Evolutionary conservation across 768 basidiomycete genomes (phyloP).

Genomic region (Hemileccinum impolitum): DNA sequence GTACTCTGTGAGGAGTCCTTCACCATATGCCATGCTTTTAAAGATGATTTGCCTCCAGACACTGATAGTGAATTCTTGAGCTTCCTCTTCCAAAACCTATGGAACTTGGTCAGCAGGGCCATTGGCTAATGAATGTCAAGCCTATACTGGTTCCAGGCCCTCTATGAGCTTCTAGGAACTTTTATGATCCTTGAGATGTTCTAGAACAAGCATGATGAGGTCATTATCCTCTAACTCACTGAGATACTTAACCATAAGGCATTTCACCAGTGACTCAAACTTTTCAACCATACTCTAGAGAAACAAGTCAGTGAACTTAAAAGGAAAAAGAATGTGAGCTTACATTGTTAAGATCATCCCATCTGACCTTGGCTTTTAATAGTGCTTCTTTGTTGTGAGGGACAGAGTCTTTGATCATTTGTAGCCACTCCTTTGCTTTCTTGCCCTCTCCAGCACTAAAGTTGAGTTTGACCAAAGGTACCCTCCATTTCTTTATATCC

Average conservation of each 20-base stretch:
- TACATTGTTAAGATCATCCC: conserved; percentile 89
- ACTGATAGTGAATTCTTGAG: conserved; percentile 66
- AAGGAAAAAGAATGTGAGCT: conserved; percentile 26
- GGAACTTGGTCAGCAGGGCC: neutral
- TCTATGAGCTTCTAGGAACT: conserved; percentile 81
- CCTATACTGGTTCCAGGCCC: conserved; percentile 84
- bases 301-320: conserved; percentile 12
- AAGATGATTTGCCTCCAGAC: conserved; percentile 94
- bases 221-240: conserved; percentile 94
- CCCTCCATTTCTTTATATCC: too few relatives aligned
- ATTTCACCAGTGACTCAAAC: conserved; percentile 78
- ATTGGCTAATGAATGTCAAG: neutral
- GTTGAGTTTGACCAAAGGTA: conserved; percentile 82
- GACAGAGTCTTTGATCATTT: conserved; percentile 73
- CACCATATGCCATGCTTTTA: conserved; percentile 90
- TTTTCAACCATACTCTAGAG: conserved; percentile 79
- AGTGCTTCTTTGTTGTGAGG: conserved; percentile 75
- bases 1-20: conserved; percentile 83
- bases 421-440: conserved; percentile 74
- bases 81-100: conserved; percentile 93
- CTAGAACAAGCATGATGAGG: conserved; percentile 88
- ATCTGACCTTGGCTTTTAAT: conserved; percentile 83
- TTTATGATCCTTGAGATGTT: conserved; percentile 90
- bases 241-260: conserved; percentile 80
- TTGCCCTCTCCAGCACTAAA: conserved; percentile 81